Conservation (phyloP, 2,329 filamentous ascomycete species). For the Penicillium freii region DNA sequence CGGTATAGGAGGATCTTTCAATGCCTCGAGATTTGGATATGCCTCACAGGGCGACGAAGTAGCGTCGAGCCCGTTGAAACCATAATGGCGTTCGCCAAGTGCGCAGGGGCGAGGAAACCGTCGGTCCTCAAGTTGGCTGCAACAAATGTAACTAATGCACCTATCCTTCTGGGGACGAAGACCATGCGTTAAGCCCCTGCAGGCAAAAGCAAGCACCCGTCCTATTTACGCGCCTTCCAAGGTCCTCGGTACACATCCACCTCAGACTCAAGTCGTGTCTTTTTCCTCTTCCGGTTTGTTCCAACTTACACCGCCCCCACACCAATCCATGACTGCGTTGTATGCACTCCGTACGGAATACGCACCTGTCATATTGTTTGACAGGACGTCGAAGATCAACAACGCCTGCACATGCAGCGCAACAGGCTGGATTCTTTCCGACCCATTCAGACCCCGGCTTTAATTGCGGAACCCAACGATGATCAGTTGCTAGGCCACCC, state of each 20-base stretch:
- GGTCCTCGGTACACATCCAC: neutral
- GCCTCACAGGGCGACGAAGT: neutral
- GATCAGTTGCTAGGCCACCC: neutral
- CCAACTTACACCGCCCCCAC: neutral
- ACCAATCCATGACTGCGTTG: neutral
- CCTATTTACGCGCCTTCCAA: neutral
- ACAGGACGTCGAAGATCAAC: neutral
- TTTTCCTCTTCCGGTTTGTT: neutral
- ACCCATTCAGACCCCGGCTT: neutral
- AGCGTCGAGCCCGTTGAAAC: neutral
- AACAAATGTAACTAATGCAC: neutral
- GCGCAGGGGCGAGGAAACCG: neutral
- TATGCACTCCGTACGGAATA: neutral
- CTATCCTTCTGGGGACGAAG: neutral
- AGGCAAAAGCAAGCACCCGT: neutral
- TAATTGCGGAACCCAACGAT: neutral
- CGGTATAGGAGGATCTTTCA: slow-evolving; percentile 3
- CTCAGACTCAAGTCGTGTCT: neutral
- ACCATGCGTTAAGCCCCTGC: slow-evolving; percentile 1
- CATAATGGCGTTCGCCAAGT: neutral
- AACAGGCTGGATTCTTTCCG: neutral
- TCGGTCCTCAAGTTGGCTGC: neutral
- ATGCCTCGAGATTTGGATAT: neutral
- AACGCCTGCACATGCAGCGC: slow-evolving; percentile 3
- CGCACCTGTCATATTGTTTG: neutral